Base-by-base conservation (phyloP, 805 yeast genomes). In the Ogataea nakhonphanomensis region DNA sequence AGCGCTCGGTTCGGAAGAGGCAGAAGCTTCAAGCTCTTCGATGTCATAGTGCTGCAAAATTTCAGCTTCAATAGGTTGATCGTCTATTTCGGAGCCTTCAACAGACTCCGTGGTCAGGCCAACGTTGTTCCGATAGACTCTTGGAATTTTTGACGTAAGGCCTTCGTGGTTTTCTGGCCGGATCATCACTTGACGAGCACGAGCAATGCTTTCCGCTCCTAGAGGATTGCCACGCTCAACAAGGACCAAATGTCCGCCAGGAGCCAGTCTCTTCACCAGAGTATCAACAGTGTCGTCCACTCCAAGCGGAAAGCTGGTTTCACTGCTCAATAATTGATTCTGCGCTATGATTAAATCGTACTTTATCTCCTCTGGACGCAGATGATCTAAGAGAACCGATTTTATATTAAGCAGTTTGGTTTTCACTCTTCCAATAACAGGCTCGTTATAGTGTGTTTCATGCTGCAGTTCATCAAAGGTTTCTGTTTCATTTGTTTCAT, bases 111-210 rank as follows among this genome's bases (percentile, higher is more conserved):
- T 47, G 1, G 65, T 48, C 0, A 78, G 69, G 1, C 81, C 80
- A 25, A 44, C 41, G 2, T 57, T 51, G 21, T 73, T 69, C 28
- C 73, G 67, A 62, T 80, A 84, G 1, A 86, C 84, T 51, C 89
- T 68, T 24, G 93, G 89, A 24, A 79, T 71, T 53, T 81, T 81
- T 0, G 82, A 82, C 28, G 63, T 57, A 48, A 79, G 84, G 9
- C 63, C 61, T 6, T 62, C 69, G 50, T 69, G 70, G 5, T 76
- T 73, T 51, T 84, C 95, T 0, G 97, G 96, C 50, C 98, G 77
- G n/a, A 91, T 66, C 75, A 88, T 78, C 4, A 87, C 65, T 59
- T 91, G 96, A 54, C 99, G 72, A 4, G 97, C 96, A 39, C 96
- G 70, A 0, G 96, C 95, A 42, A 89, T 74, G 3, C 79, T 71